A percentile compares a stretch with the other conserved stretches of the same genome.
phyloP scores from a whole-genome alignment of 495 filamentous ascomycete species.

The Trichoderma orchidacearum region DNA sequence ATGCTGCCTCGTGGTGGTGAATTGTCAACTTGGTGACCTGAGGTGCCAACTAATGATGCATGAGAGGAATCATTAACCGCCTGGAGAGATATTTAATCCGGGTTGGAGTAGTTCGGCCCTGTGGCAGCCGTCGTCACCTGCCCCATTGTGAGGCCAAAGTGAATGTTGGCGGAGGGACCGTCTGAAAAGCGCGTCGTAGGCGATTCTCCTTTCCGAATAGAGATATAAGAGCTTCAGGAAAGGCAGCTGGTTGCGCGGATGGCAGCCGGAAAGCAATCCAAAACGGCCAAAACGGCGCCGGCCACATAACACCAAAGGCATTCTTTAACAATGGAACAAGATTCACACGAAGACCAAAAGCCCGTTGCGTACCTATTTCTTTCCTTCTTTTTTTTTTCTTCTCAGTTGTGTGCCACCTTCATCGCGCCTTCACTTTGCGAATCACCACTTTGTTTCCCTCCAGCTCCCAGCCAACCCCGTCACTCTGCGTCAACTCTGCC shows the following conservation, averaged over 20 bases:
- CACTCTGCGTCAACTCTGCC: constrained; percentile 47
- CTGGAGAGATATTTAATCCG: not conserved
- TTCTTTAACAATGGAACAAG: too few relatives aligned
- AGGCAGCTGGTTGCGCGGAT: too few relatives aligned
- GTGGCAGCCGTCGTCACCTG: not conserved
- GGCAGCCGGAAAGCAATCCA: too few relatives aligned
- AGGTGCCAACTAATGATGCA: not conserved
- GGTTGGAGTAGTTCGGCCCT: not conserved
- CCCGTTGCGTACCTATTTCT: too few relatives aligned
- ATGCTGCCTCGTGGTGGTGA: not conserved
- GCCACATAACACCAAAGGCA: too few relatives aligned
- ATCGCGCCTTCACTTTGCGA: constrained; percentile 32
- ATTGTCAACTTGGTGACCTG: not conserved
- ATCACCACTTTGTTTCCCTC: constrained; percentile 58
- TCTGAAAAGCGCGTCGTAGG: not conserved
- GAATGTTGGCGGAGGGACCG: not conserved
- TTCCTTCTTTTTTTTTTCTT: not conserved
- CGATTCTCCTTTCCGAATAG: not conserved
- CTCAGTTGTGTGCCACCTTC: constrained; percentile 1
- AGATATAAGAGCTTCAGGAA: not conserved
- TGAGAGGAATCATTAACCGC: not conserved
- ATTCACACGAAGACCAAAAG: too few relatives aligned
- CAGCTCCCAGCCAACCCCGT: constrained; percentile 71
- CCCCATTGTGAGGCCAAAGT: not conserved
- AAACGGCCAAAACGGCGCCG: too few relatives aligned